Conservation (phyloP, 371 early-diverging fungal species). For the Mucor ambiguus region DNA sequence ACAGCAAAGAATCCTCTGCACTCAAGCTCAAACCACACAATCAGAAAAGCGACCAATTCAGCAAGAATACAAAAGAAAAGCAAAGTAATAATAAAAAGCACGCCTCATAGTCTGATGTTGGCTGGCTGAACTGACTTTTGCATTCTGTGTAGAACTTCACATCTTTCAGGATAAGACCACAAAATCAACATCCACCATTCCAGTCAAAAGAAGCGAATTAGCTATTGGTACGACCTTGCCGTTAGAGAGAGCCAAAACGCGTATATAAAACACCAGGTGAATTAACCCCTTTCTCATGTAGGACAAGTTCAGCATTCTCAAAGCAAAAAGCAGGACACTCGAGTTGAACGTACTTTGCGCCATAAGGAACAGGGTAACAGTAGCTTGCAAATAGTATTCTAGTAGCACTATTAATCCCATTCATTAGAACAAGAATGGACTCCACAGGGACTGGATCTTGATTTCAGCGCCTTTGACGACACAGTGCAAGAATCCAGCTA, state of each 20-base stretch:
- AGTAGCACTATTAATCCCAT: not conserved
- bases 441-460: constrained; percentile 10
- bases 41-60: not conserved
- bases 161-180: not conserved
- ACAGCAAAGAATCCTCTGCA: not conserved
- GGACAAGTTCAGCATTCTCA: not conserved
- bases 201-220: constrained; percentile 7
- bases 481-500: not conserved
- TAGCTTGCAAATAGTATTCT: no score
- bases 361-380: constrained; percentile 13
- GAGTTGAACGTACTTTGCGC: constrained; percentile 1
- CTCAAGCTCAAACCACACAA: constrained; percentile 1
- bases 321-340: constrained; percentile 1
- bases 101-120: not conserved
- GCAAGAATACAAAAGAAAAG: not conserved
- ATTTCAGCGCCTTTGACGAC: constrained; percentile 10
- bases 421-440: constrained; percentile 6
- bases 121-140: not conserved
- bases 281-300: not conserved
- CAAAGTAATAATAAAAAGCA: not conserved
- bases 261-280: not conserved
- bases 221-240: not conserved
- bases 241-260: not conserved
- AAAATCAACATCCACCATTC: not conserved
- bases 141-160: constrained; percentile 4